Evolutionary conservation across 2,329 filamentous ascomycete genomes (phyloP).

Genomic region (Ceratocystis albifundus): DNA sequence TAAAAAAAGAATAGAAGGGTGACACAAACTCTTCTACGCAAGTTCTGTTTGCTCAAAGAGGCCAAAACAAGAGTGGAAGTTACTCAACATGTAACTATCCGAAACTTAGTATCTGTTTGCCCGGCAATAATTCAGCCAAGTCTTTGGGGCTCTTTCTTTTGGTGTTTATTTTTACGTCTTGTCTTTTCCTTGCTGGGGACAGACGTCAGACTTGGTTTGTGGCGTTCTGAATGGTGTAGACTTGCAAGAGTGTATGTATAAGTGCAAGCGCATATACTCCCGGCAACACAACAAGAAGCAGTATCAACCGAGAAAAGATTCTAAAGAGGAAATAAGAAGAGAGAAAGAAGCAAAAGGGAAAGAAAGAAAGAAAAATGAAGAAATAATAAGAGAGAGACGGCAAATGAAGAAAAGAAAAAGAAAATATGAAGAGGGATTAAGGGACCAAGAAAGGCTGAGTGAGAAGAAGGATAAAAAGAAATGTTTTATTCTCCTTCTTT

Average conservation of each 20-base stretch:
- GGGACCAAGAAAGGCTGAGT: slow-evolving; percentile 28
- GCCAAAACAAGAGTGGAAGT: background rate
- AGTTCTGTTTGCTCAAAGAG: background rate
- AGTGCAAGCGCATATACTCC: background rate
- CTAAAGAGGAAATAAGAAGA: slow-evolving; percentile 32
- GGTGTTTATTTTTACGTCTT: background rate
- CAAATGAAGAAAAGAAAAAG: slow-evolving; percentile 19
- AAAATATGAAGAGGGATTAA: background rate
- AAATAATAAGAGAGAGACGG: slow-evolving; percentile 28
- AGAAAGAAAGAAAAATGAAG: background rate
- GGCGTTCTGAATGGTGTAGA: slow-evolving; percentile 29
- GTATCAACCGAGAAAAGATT: slow-evolving; percentile 30
- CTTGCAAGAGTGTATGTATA: background rate
- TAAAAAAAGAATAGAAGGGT: background rate
- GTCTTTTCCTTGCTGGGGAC: background rate
- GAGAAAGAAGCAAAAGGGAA: background rate
- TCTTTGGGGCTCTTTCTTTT: background rate
- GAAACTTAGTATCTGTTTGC: background rate
- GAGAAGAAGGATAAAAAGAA: slow-evolving; percentile 20
- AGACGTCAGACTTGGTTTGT: slow-evolving; percentile 35
- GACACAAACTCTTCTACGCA: background rate
- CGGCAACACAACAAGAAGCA: background rate
- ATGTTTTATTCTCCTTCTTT: background rate
- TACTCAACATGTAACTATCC: background rate
- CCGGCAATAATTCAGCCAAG: background rate